Evolutionary conservation across 2,329 filamentous ascomycete species (phyloP).

Genomic region (Microdochium nivale): DNA sequence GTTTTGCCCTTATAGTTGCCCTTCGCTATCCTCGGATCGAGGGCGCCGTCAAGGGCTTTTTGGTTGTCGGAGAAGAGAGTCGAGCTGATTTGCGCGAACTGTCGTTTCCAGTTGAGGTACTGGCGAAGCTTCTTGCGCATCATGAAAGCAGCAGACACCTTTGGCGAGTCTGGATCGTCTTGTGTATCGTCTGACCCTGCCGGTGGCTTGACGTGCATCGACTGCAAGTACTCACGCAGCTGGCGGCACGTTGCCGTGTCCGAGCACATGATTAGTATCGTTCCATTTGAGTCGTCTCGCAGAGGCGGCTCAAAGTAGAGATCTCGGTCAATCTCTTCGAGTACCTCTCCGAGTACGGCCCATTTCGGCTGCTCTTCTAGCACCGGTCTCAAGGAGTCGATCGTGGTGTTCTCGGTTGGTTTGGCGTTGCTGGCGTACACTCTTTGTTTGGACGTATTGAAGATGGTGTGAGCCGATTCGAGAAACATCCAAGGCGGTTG

Average conservation of each 20-base stretch:
- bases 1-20: slow-evolving; percentile 49
- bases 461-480: slow-evolving; percentile 89
- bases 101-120: slow-evolving; percentile 84
- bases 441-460: slow-evolving; percentile 78
- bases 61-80: slow-evolving; percentile 74
- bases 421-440: slow-evolving; percentile 70
- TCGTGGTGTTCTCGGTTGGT: slow-evolving; percentile 34
- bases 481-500: slow-evolving; percentile 95
- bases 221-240: slow-evolving; percentile 82
- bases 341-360: slow-evolving; percentile 76
- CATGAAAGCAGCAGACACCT: slow-evolving; percentile 74
- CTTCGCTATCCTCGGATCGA: slow-evolving; percentile 42
- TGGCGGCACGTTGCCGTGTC: slow-evolving; percentile 82
- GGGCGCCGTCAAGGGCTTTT: slow-evolving; percentile 60
- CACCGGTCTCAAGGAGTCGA: slow-evolving; percentile 65
- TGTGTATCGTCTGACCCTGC: slow-evolving; percentile 27
- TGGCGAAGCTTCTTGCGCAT: slow-evolving; percentile 80
- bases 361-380: slow-evolving; percentile 95
- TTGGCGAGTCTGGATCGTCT: slow-evolving; percentile 40
- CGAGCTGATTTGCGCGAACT: slow-evolving; percentile 78
- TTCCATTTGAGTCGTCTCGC: slow-evolving; percentile 82
- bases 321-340: slow-evolving; percentile 90
- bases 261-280: slow-evolving; percentile 90
- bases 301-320: slow-evolving; percentile 71
- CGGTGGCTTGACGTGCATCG: slow-evolving; percentile 67